Conservation (phyloP, 225 moss, liverwort and hornwort genomes). For the Asterella californica region DNA sequence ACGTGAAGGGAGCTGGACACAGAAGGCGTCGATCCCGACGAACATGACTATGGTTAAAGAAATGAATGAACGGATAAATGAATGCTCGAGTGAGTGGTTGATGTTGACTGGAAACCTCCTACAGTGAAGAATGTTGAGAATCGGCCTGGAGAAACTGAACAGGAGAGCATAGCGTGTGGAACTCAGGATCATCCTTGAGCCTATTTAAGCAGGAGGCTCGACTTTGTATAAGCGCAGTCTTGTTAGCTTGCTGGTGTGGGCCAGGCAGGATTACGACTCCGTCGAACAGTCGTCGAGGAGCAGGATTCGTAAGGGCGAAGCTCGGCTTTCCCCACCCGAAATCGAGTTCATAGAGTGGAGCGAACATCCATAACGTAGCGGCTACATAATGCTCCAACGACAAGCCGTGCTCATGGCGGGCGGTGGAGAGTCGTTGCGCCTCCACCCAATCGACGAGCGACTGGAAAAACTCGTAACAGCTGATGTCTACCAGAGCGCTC, state of each 20-base stretch:
- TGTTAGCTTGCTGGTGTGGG: slow-evolving; percentile 3
- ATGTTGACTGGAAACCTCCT: background rate
- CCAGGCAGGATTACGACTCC: slow-evolving; percentile 34
- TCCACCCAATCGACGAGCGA: slow-evolving; percentile 43
- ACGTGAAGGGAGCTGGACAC: background rate
- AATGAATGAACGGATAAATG: background rate
- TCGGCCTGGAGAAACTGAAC: background rate
- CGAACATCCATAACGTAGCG: slow-evolving; percentile 33
- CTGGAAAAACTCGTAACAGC: slow-evolving; percentile 31
- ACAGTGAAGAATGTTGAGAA: slow-evolving; percentile 1
- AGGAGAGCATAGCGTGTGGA: slow-evolving; percentile 10
- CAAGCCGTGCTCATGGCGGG: slow-evolving; percentile 28
- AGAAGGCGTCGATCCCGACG: background rate
- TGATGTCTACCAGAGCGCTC: slow-evolving; percentile 19
- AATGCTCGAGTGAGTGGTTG: background rate
- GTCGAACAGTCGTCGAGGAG: slow-evolving; percentile 35
- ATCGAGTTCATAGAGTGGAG: slow-evolving; percentile 29
- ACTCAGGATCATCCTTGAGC: slow-evolving; percentile 34
- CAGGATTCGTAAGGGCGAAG: slow-evolving; percentile 23
- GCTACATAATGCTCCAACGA: slow-evolving; percentile 38
- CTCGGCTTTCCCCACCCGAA: slow-evolving; percentile 36
- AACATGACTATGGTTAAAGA: background rate
- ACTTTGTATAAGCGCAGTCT: slow-evolving; percentile 25
- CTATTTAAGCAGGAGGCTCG: slow-evolving; percentile 32
- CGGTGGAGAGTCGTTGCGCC: slow-evolving; percentile 33